phyloP scores from a whole-genome alignment of 2,329 filamentous ascomycete species.

The Leptographium flavum region DNA sequence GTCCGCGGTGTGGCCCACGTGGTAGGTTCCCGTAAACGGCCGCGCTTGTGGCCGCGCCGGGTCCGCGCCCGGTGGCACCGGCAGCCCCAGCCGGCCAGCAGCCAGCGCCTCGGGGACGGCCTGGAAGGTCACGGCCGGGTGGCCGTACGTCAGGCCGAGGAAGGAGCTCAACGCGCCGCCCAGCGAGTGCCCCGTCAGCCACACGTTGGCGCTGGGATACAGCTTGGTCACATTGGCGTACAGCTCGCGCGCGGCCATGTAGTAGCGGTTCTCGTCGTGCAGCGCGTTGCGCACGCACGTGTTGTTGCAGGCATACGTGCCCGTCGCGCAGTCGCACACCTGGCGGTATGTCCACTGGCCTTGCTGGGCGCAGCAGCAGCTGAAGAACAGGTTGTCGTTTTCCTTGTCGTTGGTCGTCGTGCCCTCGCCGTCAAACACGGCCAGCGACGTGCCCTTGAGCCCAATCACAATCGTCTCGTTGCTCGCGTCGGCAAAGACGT shows the following conservation, averaged over 20 bases:
- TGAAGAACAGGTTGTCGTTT: conserved; percentile 97
- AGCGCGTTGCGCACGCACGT: conserved; percentile 72
- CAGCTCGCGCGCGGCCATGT: conserved; percentile 73
- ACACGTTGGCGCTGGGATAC: conserved; percentile 73
- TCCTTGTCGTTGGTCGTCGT: conserved; percentile 96
- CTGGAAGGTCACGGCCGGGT: conserved; percentile 86
- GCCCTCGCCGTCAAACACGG: conserved; percentile 90
- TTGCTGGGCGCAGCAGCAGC: conserved; percentile 92
- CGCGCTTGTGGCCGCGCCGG: conserved; percentile 57
- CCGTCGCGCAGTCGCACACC: conserved; percentile 83
- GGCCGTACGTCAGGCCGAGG: conserved; percentile 76
- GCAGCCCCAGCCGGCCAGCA: conserved; percentile 70
- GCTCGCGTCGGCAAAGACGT: conserved; percentile 75
- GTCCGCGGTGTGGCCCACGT: conserved; percentile 93
- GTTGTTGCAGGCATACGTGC: conserved; percentile 80
- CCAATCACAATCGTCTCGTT: conserved; percentile 86
- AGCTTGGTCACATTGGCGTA: conserved; percentile 85
- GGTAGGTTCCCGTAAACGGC: conserved; percentile 62
- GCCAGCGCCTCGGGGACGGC: conserved; percentile 84
- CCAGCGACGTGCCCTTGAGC: conserved; percentile 78
- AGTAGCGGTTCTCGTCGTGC: conserved; percentile 76
- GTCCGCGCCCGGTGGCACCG: conserved; percentile 65
- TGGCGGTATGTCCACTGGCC: conserved; percentile 81
- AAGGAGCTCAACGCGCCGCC: conserved; percentile 83
- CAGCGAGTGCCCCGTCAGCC: conserved; percentile 85